phyloP scores from a whole-genome alignment of 1,139 yeast species.

The Meyerozyma athensensis region DNA sequence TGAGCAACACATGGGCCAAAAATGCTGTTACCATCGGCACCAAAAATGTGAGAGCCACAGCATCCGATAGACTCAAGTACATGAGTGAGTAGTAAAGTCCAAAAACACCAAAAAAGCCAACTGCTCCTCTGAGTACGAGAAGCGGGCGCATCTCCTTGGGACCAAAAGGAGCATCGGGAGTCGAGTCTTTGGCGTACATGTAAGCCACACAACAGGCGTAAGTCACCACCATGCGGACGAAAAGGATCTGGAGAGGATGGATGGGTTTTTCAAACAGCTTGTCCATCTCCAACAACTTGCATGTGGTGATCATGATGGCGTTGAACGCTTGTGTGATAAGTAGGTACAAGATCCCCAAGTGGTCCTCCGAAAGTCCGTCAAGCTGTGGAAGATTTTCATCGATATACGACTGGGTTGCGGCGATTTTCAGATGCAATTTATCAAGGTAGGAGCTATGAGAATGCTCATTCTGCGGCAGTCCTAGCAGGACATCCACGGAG shows the following conservation, averaged over 20 bases:
- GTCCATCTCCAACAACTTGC: slow-evolving; percentile 67
- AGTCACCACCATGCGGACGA: slow-evolving; percentile 74
- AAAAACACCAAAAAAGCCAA: slow-evolving; percentile 78
- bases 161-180: slow-evolving; percentile 68
- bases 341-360: slow-evolving; percentile 39
- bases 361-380: slow-evolving; percentile 10
- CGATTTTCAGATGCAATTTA: neutral
- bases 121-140: slow-evolving; percentile 58
- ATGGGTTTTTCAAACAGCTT: slow-evolving; percentile 51
- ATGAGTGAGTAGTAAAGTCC: slow-evolving; percentile 70
- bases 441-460: neutral
- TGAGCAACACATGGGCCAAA: slow-evolving; percentile 62
- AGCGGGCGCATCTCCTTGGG: slow-evolving; percentile 54
- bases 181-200: slow-evolving; percentile 44
- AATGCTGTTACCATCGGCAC: slow-evolving; percentile 76
- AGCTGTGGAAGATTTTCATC: neutral
- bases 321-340: slow-evolving; percentile 65
- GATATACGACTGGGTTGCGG: neutral
- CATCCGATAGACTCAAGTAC: slow-evolving; percentile 69
- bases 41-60: slow-evolving; percentile 74
- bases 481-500: neutral
- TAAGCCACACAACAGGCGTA: slow-evolving; percentile 51
- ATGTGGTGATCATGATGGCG: slow-evolving; percentile 69
- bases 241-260: slow-evolving; percentile 73
- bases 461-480: neutral